phyloP scores from a whole-genome alignment of 176 grass and related monocot genomes.

The Neostapfia colusana region DNA sequence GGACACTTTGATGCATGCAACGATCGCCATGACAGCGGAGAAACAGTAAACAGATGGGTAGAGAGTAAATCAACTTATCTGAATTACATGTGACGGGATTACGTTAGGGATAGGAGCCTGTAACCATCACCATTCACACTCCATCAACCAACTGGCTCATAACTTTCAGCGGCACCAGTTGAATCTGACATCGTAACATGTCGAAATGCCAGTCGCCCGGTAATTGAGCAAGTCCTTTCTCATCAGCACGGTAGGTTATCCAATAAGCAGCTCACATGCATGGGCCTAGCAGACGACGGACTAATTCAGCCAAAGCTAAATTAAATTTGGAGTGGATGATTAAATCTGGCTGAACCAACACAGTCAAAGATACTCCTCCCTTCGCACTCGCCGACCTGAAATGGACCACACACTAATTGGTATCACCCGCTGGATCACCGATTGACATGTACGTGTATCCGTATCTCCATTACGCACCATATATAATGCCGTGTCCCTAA shows the following conservation, averaged over 20 bases:
- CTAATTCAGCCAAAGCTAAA: not conserved
- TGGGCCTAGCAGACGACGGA: not conserved
- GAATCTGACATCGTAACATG: not conserved
- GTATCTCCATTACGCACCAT: slow-evolving; percentile 35
- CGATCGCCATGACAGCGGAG: not conserved
- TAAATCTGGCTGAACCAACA: not conserved
- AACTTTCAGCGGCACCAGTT: not conserved
- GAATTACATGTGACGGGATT: not conserved
- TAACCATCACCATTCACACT: not conserved
- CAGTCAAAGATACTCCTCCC: too few species aligned
- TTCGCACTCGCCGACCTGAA: not conserved
- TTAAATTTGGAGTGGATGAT: not conserved
- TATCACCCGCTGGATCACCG: not conserved
- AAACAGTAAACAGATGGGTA: slow-evolving; percentile 20
- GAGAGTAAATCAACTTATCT: not conserved
- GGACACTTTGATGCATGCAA: too few species aligned
- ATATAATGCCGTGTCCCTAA: slow-evolving; percentile 29
- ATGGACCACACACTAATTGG: slow-evolving; percentile 32
- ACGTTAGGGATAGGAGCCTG: not conserved
- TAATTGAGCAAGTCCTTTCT: not conserved
- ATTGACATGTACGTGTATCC: slow-evolving; percentile 36
- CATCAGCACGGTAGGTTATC: not conserved
- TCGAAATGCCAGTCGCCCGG: not conserved
- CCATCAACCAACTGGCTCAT: not conserved
- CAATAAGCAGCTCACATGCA: not conserved